Evolutionary conservation across 345 rosid species (phyloP).

Genomic region (Citrus glauca): DNA sequence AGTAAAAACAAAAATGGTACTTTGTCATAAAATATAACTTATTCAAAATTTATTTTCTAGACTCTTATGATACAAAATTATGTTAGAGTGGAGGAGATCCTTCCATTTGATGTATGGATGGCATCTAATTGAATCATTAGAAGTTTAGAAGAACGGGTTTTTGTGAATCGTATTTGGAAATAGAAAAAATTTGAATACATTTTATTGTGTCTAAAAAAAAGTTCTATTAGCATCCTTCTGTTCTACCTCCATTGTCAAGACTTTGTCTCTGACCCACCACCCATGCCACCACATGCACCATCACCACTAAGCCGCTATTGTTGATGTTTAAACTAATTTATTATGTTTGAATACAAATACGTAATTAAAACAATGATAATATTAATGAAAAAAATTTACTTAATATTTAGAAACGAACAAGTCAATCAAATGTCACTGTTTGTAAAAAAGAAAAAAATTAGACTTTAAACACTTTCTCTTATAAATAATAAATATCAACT

Average conservation of each 20-base stretch:
- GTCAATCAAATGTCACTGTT: neutral
- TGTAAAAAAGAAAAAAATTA: neutral
- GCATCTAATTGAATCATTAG: no score
- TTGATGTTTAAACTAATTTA: neutral
- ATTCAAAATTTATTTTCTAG: no score
- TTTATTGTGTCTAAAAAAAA: no score
- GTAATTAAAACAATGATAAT: no score
- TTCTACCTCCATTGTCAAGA: neutral
- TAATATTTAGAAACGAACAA: neutral
- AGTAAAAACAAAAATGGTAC: no score
- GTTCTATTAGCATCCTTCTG: neutral
- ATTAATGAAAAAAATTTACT: neutral
- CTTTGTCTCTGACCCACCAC: neutral
- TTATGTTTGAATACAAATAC: no score
- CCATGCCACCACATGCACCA: neutral
- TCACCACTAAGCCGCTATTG: neutral
- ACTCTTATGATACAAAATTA: no score
- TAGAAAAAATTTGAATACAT: no score
- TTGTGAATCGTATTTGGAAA: neutral
- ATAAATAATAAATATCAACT: neutral
- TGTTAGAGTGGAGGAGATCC: no score
- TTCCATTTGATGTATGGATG: no score
- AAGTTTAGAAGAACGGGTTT: neutral
- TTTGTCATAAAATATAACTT: no score
- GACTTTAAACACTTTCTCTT: neutral